Evolutionary conservation across 1,284 basidiomycete genomes (phyloP).

Genomic region (Sporisorium exsertum): DNA sequence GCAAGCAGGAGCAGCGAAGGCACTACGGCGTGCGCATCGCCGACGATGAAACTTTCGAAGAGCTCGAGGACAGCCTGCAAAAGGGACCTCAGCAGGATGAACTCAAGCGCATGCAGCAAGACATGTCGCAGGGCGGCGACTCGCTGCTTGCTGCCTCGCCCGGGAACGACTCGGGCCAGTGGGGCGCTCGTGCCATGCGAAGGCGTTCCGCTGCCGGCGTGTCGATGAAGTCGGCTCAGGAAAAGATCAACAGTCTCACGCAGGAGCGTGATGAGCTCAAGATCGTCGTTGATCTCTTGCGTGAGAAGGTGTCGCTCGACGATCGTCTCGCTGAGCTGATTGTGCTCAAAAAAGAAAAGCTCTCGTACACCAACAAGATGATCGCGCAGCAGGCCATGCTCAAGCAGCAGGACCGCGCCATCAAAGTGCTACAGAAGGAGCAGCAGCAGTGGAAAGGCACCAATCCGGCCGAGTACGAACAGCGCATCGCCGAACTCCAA

Average conservation of each 20-base stretch:
- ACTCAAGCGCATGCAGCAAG: constrained; percentile 49
- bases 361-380: constrained; percentile 62
- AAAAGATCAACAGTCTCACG: constrained; percentile 64
- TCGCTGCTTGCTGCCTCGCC: constrained; percentile 39
- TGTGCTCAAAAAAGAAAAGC: constrained; percentile 62
- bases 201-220: constrained; percentile 60
- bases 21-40: constrained; percentile 53
- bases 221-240: constrained; percentile 64
- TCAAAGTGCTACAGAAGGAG: constrained; percentile 62
- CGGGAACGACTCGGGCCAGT: constrained; percentile 52
- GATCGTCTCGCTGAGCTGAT: constrained; percentile 62
- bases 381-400: constrained; percentile 61
- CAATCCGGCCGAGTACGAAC: constrained; percentile 35
- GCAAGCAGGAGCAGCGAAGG: constrained; percentile 50
- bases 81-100: constrained; percentile 45
- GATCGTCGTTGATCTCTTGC: constrained; percentile 65
- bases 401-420: constrained; percentile 63
- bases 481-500: constrained; percentile 46
- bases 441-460: constrained; percentile 58
- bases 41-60: constrained; percentile 51
- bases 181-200: constrained; percentile 60
- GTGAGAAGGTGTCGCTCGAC: constrained; percentile 63
- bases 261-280: constrained; percentile 67
- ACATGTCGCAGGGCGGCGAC: constrained; percentile 52
- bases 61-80: constrained; percentile 55